Percentiles rank a stretch among this genome's conserved stretches.
These are phyloP conservation scores for Tulasnella sp. DNA, from an alignment of 768 basidiomycete genomes.

Conservation along the genomic window DNA sequence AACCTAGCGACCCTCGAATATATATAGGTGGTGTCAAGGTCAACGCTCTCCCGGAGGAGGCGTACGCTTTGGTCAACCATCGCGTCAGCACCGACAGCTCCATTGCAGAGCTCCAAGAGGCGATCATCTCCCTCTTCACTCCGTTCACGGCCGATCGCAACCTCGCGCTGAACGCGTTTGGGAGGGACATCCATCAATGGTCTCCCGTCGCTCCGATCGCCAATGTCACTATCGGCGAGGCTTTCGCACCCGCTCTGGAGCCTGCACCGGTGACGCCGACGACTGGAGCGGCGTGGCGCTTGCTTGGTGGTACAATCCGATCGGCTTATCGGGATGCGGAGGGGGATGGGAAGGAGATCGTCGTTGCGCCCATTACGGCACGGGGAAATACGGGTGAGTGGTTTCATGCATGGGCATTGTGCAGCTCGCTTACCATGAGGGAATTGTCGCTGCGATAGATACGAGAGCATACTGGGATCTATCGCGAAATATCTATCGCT, in stretches of 20 bases:
- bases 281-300: constrained; percentile 34
- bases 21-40: constrained; percentile 40
- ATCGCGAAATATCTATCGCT: constrained; percentile 58
- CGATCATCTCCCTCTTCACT: constrained; percentile 7
- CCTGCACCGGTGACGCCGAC: constrained; percentile 57
- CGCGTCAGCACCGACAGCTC: constrained; percentile 48
- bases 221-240: constrained; percentile 34
- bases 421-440: not conserved
- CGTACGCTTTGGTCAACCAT: constrained; percentile 60
- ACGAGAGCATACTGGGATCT: constrained; percentile 49
- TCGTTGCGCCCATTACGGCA: constrained; percentile 34
- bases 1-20: too few species aligned
- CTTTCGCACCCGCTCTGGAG: constrained; percentile 42
- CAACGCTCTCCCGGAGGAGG: constrained; percentile 71
- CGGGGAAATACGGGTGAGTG: constrained; percentile 17
- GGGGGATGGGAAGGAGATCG: constrained; percentile 9
- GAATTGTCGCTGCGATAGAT: constrained; percentile 31
- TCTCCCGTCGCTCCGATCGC: not conserved
- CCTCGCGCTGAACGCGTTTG: constrained; percentile 15
- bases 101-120: constrained; percentile 9
- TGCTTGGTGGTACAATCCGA: constrained; percentile 57
- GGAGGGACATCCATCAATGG: constrained; percentile 15
- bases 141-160: constrained; percentile 14
- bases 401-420: not conserved
- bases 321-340: constrained; percentile 27